phyloP scores from a whole-genome alignment of 2,329 filamentous ascomycete genomes.

The Penicillium psychrosexuale region DNA sequence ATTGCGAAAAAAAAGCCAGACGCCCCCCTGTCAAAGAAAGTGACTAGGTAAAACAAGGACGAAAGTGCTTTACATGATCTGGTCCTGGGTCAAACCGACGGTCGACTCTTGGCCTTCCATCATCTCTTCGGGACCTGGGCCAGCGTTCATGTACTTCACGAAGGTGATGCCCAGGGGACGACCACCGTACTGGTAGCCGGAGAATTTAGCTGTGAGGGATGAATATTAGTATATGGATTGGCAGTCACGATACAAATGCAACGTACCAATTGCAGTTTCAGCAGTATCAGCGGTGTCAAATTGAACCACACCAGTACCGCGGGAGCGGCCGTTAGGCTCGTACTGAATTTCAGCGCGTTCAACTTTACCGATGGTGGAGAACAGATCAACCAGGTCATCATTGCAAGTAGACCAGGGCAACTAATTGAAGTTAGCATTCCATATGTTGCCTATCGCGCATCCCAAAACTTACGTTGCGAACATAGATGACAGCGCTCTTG shows the following conservation, averaged over 20 bases:
- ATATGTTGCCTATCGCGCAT: not conserved
- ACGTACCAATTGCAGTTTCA: conserved; percentile 77
- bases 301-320: conserved; percentile 92
- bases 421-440: conserved; percentile 48
- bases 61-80: conserved; percentile 73
- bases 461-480: conserved; percentile 79
- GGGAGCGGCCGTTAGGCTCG: conserved; percentile 90
- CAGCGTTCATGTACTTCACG: conserved; percentile 82
- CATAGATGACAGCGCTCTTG: conserved; percentile 79
- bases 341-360: conserved; percentile 99
- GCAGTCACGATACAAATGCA: not conserved
- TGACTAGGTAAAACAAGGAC: conserved; percentile 7
- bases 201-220: conserved; percentile 70
- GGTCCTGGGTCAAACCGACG: conserved; percentile 82
- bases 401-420: conserved; percentile 99
- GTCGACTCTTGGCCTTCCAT: conserved; percentile 78
- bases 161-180: conserved; percentile 89
- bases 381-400: conserved; percentile 92
- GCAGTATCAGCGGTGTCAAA: conserved; percentile 82
- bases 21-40: conserved; percentile 5
- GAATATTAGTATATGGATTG: conserved; percentile 22
- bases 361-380: conserved; percentile 96
- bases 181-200: conserved; percentile 94
- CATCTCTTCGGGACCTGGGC: conserved; percentile 60
- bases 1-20: conserved; percentile 5